A percentile compares a stretch with the other conserved stretches of the same genome.
These are phyloP conservation scores for Termitomyces eurrhizus DNA, from an alignment of 768 basidiomycete species.

Conservation along the genomic window DNA sequence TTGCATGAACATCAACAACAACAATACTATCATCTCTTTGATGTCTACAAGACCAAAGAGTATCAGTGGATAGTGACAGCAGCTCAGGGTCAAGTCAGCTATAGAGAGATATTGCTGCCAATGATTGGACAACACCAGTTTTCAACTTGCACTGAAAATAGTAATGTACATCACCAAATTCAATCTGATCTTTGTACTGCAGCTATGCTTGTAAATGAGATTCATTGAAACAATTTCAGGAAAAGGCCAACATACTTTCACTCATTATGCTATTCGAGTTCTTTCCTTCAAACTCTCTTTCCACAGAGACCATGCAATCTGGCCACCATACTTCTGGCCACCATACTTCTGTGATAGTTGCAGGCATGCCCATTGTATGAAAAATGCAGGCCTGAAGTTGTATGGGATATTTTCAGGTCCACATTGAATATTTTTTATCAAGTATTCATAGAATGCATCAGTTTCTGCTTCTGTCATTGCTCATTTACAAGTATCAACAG, in stretches of 20 bases:
- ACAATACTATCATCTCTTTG: slow-evolving; percentile 1
- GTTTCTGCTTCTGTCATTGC: not conserved
- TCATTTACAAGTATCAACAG: slow-evolving; percentile 11
- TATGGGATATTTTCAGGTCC: slow-evolving; percentile 2
- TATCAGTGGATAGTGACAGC: not conserved
- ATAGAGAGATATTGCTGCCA: slow-evolving; percentile 11
- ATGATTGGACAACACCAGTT: not conserved
- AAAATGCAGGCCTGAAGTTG: not conserved
- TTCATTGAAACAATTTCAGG: not conserved
- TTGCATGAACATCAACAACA: slow-evolving; percentile 4
- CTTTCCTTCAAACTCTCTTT: not conserved
- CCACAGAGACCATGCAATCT: slow-evolving; percentile 17
- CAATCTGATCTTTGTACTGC: not conserved
- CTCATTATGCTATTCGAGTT: not conserved
- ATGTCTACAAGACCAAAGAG: slow-evolving; percentile 10
- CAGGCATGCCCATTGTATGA: slow-evolving; percentile 17
- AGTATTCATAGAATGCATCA: not conserved
- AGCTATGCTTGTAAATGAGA: not conserved
- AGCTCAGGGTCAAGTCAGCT: slow-evolving; percentile 5
- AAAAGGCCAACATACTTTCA: not conserved
- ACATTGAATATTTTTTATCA: slow-evolving; percentile 1
- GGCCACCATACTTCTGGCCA: slow-evolving; percentile 12
- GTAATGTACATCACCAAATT: too few species aligned
- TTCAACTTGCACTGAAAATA: too few species aligned
- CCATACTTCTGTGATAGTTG: slow-evolving; percentile 9